Evolutionary conservation across 768 basidiomycete species (phyloP), one percentile per base, ranked within the genome.

Genomic region (Lentinula aciculospora): DNA sequence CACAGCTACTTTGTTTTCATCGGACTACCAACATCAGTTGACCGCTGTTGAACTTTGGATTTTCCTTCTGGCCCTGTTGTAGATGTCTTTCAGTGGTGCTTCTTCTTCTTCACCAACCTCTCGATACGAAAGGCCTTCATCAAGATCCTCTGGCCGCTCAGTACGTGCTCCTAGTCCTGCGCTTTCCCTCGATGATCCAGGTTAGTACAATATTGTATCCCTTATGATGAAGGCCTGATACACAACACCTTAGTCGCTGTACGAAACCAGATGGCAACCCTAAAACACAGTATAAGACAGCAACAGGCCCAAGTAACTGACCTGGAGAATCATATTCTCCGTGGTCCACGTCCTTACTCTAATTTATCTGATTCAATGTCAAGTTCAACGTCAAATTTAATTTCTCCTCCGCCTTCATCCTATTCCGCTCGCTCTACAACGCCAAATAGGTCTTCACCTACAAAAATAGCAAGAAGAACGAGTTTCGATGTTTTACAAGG

Each of bases 221-320:
- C 60, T 60, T 67, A 58, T 62, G 45, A 62, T 63, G 60, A 61
- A 59, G 57, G 53, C 44, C 63, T 51, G 58, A 56, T 65, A 67
- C 61, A 62, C 61, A 47, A 58, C 56, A 59, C 60, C 65, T 50
- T 65, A 92, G 90, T 91, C 66, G 81, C 84, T 61, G 77, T 91
- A 54, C 83, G 90, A 57, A 85, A 82, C 64, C 89, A 92, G 60
- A 85, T 92, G 72, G 89, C 88, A 63, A 85, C 84, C 39, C 72
- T 92, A 66, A 91, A 87, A 71, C 90, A 92, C 68, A 82, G 79
- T 67, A 92, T 92, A 64, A 76, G 90, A 60, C 89, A 92, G 64
- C 88, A 92, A 66, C 88, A 91, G 74, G 89, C 89, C 19, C 88
- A 92, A 64, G 69, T 91, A 34, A 80, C 85, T 63, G 76, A 66